Conservation (phyloP, 352 stramenopile species). For the Phytophthora sansomeana region DNA sequence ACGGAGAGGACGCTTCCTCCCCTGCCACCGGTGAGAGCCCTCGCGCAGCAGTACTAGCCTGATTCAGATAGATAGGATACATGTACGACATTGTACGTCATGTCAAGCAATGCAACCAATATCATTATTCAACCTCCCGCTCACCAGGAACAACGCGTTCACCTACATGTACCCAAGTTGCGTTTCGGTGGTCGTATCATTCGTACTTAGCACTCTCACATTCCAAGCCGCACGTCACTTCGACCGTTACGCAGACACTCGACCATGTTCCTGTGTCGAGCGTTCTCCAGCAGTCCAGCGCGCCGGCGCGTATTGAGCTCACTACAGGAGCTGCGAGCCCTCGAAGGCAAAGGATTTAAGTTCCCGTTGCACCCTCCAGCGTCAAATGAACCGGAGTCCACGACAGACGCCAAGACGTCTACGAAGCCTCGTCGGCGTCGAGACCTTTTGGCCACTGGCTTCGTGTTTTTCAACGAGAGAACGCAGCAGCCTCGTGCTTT, state of each 20-base stretch:
- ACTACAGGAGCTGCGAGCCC: slow-evolving; percentile 50
- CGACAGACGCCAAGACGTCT: background rate
- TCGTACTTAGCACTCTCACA: slow-evolving; percentile 3
- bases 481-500: slow-evolving; percentile 59
- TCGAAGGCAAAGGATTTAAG: slow-evolving; percentile 62
- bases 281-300: slow-evolving; percentile 24
- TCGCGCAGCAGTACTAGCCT: slow-evolving; percentile 37
- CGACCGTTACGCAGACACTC: slow-evolving; percentile 2
- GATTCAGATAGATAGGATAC: slow-evolving; percentile 18
- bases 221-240: slow-evolving; percentile 19
- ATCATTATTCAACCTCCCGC: slow-evolving; percentile 10
- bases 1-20: slow-evolving; percentile 25
- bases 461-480: slow-evolving; percentile 67
- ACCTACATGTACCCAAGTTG: too few species aligned
- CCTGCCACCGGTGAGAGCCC: slow-evolving; percentile 8
- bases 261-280: slow-evolving; percentile 24
- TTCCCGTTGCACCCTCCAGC: slow-evolving; percentile 50
- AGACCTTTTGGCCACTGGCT: slow-evolving; percentile 55
- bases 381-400: slow-evolving; percentile 6
- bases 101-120: slow-evolving; percentile 23
- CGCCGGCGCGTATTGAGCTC: slow-evolving; percentile 62
- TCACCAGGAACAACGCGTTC: background rate
- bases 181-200: slow-evolving; percentile 26
- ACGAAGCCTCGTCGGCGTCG: slow-evolving; percentile 25
- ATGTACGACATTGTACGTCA: background rate